A percentile compares a stretch with the other conserved stretches of the same genome.
Evolutionary conservation across 2,329 filamentous ascomycete genomes (phyloP).

Genomic region (Colletotrichum tamarilloi): DNA sequence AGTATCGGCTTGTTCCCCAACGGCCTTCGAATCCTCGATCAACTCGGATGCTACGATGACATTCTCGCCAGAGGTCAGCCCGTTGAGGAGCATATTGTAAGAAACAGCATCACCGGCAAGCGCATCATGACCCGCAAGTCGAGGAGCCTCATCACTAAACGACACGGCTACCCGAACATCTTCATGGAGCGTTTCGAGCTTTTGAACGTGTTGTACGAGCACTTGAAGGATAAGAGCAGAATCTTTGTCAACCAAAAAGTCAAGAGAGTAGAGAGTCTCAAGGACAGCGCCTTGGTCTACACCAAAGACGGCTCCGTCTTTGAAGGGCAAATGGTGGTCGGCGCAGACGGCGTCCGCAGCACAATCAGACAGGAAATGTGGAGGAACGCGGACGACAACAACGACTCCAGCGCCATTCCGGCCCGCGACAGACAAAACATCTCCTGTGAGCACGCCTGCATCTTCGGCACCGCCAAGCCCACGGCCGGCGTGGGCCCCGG

Average conservation of each 20-base stretch:
- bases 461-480: conserved; percentile 28
- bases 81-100: not conserved
- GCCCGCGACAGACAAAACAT: conserved; percentile 9
- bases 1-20: conserved; percentile 57
- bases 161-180: conserved; percentile 43
- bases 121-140: conserved; percentile 23
- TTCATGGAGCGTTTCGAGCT: conserved; percentile 51
- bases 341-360: conserved; percentile 55
- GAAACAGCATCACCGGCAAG: conserved; percentile 14
- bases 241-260: conserved; percentile 37
- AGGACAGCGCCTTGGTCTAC: conserved; percentile 41
- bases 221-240: conserved; percentile 43
- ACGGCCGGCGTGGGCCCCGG: conserved; percentile 8
- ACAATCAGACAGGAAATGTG: conserved; percentile 46
- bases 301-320: conserved; percentile 45
- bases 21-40: conserved; percentile 59
- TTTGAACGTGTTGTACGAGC: conserved; percentile 46
- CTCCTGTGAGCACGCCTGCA: conserved; percentile 29
- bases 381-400: conserved; percentile 26
- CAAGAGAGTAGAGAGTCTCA: conserved; percentile 14
- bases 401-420: conserved; percentile 24
- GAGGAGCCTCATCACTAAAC: conserved; percentile 1
- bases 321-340: conserved; percentile 48
- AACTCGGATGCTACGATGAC: conserved; percentile 53
- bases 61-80: conserved; percentile 12